Conservation (phyloP, 2,329 filamentous ascomycete species). For the Neonectria hederae region DNA sequence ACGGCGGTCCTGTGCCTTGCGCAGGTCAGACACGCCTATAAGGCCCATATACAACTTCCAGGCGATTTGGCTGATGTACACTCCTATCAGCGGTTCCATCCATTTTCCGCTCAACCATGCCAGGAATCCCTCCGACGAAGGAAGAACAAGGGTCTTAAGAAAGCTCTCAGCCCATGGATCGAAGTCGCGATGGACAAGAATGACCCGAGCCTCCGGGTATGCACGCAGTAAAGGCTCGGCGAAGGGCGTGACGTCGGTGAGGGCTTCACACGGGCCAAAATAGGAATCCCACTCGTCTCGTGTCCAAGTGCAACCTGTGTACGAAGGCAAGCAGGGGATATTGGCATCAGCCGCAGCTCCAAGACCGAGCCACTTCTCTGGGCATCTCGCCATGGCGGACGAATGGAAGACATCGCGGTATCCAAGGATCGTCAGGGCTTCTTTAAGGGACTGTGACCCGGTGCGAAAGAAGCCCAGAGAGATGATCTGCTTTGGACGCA, state of each 20-base stretch:
- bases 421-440: slow-evolving; percentile 27
- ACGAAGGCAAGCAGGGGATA: slow-evolving; percentile 29
- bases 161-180: slow-evolving; percentile 41
- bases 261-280: slow-evolving; percentile 38
- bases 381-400: slow-evolving; percentile 16
- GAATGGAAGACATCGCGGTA: slow-evolving; percentile 30
- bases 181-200: slow-evolving; percentile 42
- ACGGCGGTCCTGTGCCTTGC: slow-evolving; percentile 9
- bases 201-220: slow-evolving; percentile 44
- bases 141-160: slow-evolving; percentile 14
- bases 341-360: slow-evolving; percentile 25
- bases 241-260: slow-evolving; percentile 39
- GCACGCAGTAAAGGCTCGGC: slow-evolving; percentile 39
- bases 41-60: slow-evolving; percentile 2
- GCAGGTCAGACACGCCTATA: neutral
- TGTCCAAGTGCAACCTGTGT: slow-evolving; percentile 31
- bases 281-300: slow-evolving; percentile 39
- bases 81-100: slow-evolving; percentile 1
- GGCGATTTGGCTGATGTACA: neutral
- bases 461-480: slow-evolving; percentile 18
- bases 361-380: slow-evolving; percentile 24
- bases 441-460: slow-evolving; percentile 29
- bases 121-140: neutral
- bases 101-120: neutral
- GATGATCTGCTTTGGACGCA: neutral